Base-by-base conservation (phyloP, 176 grass and related monocot species). In the Bolboschoenus planiculmis region DNA sequence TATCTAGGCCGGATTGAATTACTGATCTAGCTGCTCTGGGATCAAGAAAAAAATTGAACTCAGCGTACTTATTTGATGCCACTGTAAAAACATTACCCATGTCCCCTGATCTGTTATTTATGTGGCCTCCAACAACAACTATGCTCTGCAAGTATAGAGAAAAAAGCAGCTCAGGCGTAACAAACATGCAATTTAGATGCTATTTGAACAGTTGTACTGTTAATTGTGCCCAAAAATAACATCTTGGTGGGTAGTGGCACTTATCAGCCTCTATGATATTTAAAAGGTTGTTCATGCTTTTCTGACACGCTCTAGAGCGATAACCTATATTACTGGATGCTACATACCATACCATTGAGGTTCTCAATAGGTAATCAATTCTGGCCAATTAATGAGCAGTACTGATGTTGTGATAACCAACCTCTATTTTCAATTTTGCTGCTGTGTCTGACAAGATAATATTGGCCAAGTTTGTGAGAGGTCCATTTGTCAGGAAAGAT, bases 21-120 rank as follows among this genome's bases (percentile, higher is more conserved):
- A 97, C 92, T 54, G 59, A 83, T 87, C 80, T 94, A 9, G 85
- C 87, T 31, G 95, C 92, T 62, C 83, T 51, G 51, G 88, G 90
- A 90, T 97, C 95, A 78, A 97, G 90, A 89, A 91, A 97, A 61
- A 92, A 81, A 81, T 94, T 94, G 18, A 94, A 91, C 8, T 94
- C 92, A 0, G 92, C 80, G 79, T 92, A 92, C 77, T 83, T 85
- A 65, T 94, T 94, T 81, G 88, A 83, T 14, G 83, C 85, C 63
- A 94, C 73, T 30, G 88, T 91, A 71, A 91, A 94, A 73, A 97
- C 53, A 58, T 97, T 92, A 79, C 95, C 90, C 21, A 33, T 87
- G 7, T 84, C 85, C 85, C 66, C 82, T 21, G 47, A 58, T 67
- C 53, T 86, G 83, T 94, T 87, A 79, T 27, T 15, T 50, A 75